Percentiles rank a stretch among this genome's conserved stretches.
These are phyloP conservation scores for Prunus persica DNA, from an alignment of 306 rosid species.

Conservation along the genomic window Prunus_persica_NCBIv2 NC_034016.1:14826501-14827000, in stretches of 20 bases:
- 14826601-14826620: neutral
- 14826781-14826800: too few species aligned
- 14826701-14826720: neutral
- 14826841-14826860: neutral
- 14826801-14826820: conserved; percentile 6
- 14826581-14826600: neutral
- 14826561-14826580: too few species aligned
- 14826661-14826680: neutral
- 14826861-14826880: neutral
- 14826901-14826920: neutral
- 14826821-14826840: neutral
- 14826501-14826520: too few species aligned
- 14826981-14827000: conserved; percentile 3
- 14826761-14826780: neutral
- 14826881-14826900: neutral
- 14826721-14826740: neutral
- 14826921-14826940: neutral
- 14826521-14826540: too few species aligned
- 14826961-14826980: neutral
- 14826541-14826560: neutral
- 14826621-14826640: neutral
- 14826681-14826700: neutral
- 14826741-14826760: neutral
- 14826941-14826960: conserved; percentile 1
- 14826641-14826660: neutral